These are phyloP conservation scores for Colletotrichum spaethianum DNA, from an alignment of 2,329 filamentous ascomycete species.

Conservation along the genomic window DNA sequence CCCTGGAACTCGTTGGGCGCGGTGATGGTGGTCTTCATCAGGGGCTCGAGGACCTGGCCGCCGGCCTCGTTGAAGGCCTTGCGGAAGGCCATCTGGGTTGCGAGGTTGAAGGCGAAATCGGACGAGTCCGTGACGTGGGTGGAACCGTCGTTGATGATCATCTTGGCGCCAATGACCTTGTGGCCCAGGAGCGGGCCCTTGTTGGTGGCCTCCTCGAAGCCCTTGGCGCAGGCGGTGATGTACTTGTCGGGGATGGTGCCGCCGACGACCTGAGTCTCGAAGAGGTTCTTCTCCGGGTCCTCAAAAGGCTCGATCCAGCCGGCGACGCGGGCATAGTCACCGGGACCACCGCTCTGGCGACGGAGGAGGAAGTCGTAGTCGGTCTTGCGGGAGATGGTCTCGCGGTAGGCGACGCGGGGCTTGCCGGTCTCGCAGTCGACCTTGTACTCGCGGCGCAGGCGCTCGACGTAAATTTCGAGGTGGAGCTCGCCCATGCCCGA, in stretches of 20 bases:
- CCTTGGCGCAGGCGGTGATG: slow-evolving; percentile 93
- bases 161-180: slow-evolving; percentile 88
- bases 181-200: slow-evolving; percentile 95
- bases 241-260: slow-evolving; percentile 97
- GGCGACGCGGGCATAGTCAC: slow-evolving; percentile 93
- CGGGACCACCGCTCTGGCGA: slow-evolving; percentile 95
- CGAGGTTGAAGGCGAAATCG: slow-evolving; percentile 95
- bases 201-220: slow-evolving; percentile 85
- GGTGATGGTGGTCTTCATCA: slow-evolving; percentile 99
- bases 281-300: slow-evolving; percentile 80
- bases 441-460: slow-evolving; percentile 95
- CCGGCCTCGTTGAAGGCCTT: slow-evolving; percentile 89
- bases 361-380: slow-evolving; percentile 95
- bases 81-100: slow-evolving; percentile 95
- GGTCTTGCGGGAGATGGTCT: slow-evolving; percentile 86
- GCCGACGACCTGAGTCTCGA: slow-evolving; percentile 89
- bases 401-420: slow-evolving; percentile 96
- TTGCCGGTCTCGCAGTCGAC: slow-evolving; percentile 97
- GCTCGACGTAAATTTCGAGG: slow-evolving; percentile 97
- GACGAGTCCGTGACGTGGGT: slow-evolving; percentile 98
- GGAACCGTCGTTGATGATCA: slow-evolving; percentile 96
- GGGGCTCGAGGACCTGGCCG: slow-evolving; percentile 89
- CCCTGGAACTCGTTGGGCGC: slow-evolving; percentile 98
- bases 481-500: slow-evolving; percentile 98
- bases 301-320: slow-evolving; percentile 92